Percentiles rank a stretch among this genome's conserved stretches.
Conservation (phyloP, 148 eudicot genomes). For the Salicornia ramosissima region DNA sequence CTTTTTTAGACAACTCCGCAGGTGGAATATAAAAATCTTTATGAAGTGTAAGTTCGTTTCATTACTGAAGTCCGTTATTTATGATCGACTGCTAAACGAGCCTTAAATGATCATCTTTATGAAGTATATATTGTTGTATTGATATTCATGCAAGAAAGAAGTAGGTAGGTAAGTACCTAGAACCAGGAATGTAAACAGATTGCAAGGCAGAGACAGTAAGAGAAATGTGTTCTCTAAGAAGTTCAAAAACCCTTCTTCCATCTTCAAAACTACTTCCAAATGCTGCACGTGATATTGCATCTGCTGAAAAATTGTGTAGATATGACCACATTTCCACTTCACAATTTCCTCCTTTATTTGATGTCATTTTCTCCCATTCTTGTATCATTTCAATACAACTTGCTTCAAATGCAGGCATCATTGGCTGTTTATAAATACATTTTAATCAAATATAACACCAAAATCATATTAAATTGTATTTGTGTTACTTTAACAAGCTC, state of each 20-base stretch:
- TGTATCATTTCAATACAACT: constrained; percentile 22
- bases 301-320: constrained; percentile 26
- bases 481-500: too few relatives aligned
- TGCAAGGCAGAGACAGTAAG: neutral
- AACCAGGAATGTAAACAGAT: constrained; percentile 29
- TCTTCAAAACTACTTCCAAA: constrained; percentile 35
- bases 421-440: neutral
- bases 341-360: constrained; percentile 11
- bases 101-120: too few relatives aligned
- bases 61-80: too few relatives aligned
- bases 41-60: too few relatives aligned
- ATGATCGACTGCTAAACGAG: too few relatives aligned
- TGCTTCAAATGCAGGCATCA: constrained; percentile 26
- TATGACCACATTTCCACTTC: constrained; percentile 32
- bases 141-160: neutral
- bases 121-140: too few relatives aligned
- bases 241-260: constrained; percentile 27
- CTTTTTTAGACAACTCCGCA: too few relatives aligned
- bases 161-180: constrained; percentile 18
- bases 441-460: neutral
- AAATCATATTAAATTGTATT: too few relatives aligned
- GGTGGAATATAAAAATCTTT: too few relatives aligned
- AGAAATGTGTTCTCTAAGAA: constrained; percentile 23
- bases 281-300: constrained; percentile 35
- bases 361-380: constrained; percentile 31